Evolutionary conservation across 2,329 filamentous ascomycete species (phyloP), one percentile per base, ranked within the genome.

Genomic region (Dothidotthia symphoricarpi): DNA sequence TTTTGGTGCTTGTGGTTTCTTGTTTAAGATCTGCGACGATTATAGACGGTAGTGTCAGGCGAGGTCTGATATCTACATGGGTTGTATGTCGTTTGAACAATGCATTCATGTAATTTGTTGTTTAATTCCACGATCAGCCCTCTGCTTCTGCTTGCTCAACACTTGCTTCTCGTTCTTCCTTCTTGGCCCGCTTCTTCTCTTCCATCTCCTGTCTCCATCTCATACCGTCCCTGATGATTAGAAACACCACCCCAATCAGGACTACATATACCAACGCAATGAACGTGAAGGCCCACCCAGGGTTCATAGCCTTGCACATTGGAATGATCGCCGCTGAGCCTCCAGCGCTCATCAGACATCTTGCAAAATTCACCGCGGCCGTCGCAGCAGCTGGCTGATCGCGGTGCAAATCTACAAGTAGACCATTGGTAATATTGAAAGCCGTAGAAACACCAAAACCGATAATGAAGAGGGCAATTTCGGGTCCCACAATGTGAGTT

Each of bases 401-500:
- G 16, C 66, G 64, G 29, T 70, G 68, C 8, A 73, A 37, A 41
- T 73, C 70, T 9, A 73, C 60, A 3, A 73, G 50, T 39, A 79
- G 53, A 0, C 74, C 73, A 34, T 69, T 72, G 6, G 72, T 57
- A 24, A 68, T 64, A 34, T 58, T 67, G 48, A 71, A 65, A 0
- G 60, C 59, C n/a, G 78, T 81, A 3, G 81, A 82, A 10, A 80
- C 68, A 4, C 74, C 74, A 2, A 68, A 67, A 3, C 79, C 69
- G 2, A 80, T 79, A 6, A 82, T 43, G 12, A 69, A 67, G 1
- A 86, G 60, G 3, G 81, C 68, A 2, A 72, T 52, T 38, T 72
- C 56, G 0, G 71, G 69, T 0, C 61, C 69, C 1, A 68, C 68
- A 10, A 74, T 58, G 22, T 61, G 52, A 4, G 64, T 64, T 3